A percentile compares a stretch with the other conserved stretches of the same genome.
phyloP scores from a whole-genome alignment of 1,284 basidiomycete genomes.

The Rhodotorula sp. region DNA sequence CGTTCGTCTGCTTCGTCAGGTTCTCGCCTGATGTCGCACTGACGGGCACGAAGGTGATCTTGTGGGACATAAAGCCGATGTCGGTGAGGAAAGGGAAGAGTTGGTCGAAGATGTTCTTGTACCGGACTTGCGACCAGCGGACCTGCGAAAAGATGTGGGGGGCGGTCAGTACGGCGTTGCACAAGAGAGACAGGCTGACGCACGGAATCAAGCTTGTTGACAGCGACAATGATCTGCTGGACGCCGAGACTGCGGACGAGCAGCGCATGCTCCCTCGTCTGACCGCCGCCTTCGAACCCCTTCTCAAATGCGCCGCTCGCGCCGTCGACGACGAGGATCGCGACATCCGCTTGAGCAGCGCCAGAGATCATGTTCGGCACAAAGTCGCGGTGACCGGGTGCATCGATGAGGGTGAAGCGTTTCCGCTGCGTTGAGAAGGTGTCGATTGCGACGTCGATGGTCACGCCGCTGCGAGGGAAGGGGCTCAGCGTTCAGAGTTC shows the following conservation, averaged over 20 bases:
- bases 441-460: constrained; percentile 93
- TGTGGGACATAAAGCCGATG: constrained; percentile 76
- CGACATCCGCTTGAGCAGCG: constrained; percentile 93
- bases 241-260: constrained; percentile 94
- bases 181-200: constrained; percentile 72
- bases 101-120: constrained; percentile 73
- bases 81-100: constrained; percentile 79
- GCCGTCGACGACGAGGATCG: constrained; percentile 91
- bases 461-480: constrained; percentile 71
- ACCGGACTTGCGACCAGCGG: constrained; percentile 75
- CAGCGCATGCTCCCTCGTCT: constrained; percentile 93
- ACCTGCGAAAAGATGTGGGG: constrained; percentile 84
- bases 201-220: constrained; percentile 94
- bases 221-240: constrained; percentile 81
- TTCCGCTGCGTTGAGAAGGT: constrained; percentile 72
- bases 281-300: constrained; percentile 88
- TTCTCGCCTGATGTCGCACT: constrained; percentile 89
- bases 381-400: constrained; percentile 95
- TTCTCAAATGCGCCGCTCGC: constrained; percentile 90
- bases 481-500: neutral
- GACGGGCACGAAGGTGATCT: constrained; percentile 81
- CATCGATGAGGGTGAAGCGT: constrained; percentile 87
- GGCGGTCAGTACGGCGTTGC: constrained; percentile 73
- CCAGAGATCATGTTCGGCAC: constrained; percentile 99
- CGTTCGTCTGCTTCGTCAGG: constrained; percentile 59